Conservation (phyloP, 495 filamentous ascomycete genomes). For the Elaphomyces granulatus region DNA sequence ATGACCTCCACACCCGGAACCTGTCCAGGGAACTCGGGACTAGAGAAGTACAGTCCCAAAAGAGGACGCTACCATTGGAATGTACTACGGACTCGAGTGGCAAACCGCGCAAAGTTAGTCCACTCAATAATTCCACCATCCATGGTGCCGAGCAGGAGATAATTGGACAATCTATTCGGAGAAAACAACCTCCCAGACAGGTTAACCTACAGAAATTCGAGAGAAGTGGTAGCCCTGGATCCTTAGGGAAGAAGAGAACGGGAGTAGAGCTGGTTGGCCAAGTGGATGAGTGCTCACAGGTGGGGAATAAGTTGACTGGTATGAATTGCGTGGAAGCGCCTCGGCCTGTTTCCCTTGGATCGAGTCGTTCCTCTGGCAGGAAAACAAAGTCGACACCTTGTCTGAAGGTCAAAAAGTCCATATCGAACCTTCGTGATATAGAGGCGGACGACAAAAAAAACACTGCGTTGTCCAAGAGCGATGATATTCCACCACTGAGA, state of each 20-base stretch:
- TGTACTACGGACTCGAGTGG: background rate
- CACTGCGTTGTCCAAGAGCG: too few species aligned
- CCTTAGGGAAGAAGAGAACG: too few species aligned
- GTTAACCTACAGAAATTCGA: background rate
- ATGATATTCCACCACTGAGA: too few species aligned
- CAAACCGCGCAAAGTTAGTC: background rate
- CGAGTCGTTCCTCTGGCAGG: background rate
- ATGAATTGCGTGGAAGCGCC: too few species aligned
- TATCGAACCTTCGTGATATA: background rate
- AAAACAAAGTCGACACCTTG: background rate
- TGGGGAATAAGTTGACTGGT: too few species aligned
- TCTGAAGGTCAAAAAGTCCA: background rate
- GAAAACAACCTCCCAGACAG: background rate
- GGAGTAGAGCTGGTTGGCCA: too few species aligned
- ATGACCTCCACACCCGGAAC: background rate
- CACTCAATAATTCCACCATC: background rate
- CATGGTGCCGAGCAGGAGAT: background rate
- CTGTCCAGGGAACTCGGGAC: background rate
- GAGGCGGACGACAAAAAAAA: conserved; percentile 1
- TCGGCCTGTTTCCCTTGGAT: too few species aligned
- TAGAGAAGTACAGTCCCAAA: background rate
- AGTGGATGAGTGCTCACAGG: too few species aligned
- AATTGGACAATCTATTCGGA: background rate
- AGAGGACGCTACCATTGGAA: background rate
- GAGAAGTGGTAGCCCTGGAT: too few species aligned